Evolutionary conservation across 2,329 filamentous ascomycete genomes (phyloP).

Genomic region (Sphaerulina vaccinii): DNA sequence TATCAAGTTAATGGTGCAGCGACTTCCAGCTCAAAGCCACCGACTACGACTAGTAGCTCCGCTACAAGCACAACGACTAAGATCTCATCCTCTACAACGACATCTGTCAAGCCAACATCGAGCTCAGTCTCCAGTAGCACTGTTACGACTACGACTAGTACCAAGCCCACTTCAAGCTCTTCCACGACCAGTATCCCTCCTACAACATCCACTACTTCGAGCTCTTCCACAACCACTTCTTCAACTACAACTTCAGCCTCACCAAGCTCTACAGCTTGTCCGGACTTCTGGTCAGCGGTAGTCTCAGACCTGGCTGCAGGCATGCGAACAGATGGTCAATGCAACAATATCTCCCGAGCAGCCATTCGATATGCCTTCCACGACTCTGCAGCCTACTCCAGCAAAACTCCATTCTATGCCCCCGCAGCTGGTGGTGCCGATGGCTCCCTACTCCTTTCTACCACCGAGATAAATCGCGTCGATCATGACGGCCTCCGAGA

Average conservation of each 20-base stretch:
- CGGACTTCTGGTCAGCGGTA: conserved; percentile 34
- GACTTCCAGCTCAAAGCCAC: background rate
- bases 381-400: conserved; percentile 29
- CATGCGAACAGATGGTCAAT: conserved; percentile 28
- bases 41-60: background rate
- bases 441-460: conserved; percentile 42
- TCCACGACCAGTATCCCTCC: background rate
- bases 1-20: conserved; percentile 27
- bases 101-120: too few species aligned
- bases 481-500: conserved; percentile 49
- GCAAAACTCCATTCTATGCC: conserved; percentile 24
- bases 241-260: conserved; percentile 2
- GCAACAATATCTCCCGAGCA: conserved; percentile 36
- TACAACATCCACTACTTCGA: background rate
- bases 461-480: conserved; percentile 38
- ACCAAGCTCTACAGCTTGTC: conserved; percentile 25
- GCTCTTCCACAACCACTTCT: background rate
- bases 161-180: conserved; percentile 1
- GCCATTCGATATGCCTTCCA: conserved; percentile 41
- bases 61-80: conserved; percentile 11
- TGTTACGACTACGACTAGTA: conserved; percentile 1
- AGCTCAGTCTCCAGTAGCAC: conserved; percentile 2
- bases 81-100: conserved; percentile 1
- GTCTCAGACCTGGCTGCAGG: conserved; percentile 32
- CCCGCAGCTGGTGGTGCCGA: conserved; percentile 42